Evolutionary conservation across 2,329 filamentous ascomycete genomes (phyloP), one percentile per base, ranked within the genome.

Genomic region (Trichoderma gracile): DNA sequence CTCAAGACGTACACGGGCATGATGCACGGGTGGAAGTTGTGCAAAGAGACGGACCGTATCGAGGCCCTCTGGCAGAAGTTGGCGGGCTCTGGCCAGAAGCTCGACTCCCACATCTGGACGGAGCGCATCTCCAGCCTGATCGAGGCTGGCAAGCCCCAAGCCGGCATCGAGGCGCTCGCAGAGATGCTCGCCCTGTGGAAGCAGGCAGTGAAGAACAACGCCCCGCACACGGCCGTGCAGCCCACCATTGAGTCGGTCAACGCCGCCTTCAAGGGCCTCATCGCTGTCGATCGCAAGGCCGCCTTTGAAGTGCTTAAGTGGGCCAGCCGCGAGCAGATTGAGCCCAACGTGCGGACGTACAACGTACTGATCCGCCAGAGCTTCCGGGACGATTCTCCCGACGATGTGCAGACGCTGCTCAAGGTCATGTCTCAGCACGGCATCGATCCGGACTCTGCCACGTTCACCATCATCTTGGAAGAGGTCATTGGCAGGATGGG

Each of bases 391-490:
- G 80, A 81, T 25, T 77, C 81, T 27, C 71, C 75, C 40, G 71
- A 78, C 1, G 82, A 85, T 46, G 81, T 85, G 14, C 78, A 81
- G 49, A 73, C 73, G 3, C 71, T 92, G 14, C 78, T 92, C 3
- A 70, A 77, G 4, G 76, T 81, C 61, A 93, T 93, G 90, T 77
- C 82, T 45, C 67, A 73, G 2, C 75, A 81, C 17, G 80, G 80
- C 2, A 74, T 92, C 30, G 69, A 80, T 33, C 83, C 88, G 1
- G 86, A 93, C 73, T 79, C 82, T n/a, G 83, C 83, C 6, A 95
- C 92, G 0, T 91, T 91, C 74, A 90, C 87, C 23, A 86, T 92
- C 67, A 81, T 95, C 64, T 79, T 95, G 8, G 86, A 89, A 47
- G 84, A 83, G 71, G 75, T 84, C 66, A 77, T 85, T 70, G 71